Evolutionary conservation across 345 rosid genomes (phyloP).

Genomic region (Arabidopsis thaliana): DNA sequence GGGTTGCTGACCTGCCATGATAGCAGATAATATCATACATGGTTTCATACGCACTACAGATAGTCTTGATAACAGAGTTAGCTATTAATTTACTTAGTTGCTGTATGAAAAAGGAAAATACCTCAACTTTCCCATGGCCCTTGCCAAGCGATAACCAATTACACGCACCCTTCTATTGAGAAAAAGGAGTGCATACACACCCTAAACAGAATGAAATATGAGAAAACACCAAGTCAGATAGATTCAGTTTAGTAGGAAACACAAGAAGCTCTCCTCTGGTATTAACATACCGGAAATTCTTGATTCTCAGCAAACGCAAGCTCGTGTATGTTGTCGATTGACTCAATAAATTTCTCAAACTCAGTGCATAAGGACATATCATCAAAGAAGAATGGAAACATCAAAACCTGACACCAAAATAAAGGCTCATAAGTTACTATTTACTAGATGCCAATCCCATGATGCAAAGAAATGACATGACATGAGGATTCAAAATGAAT

Average conservation of each 20-base stretch:
- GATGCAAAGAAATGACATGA: constrained; percentile 4
- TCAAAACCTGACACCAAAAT: constrained; percentile 72
- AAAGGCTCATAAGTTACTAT: constrained; percentile 21
- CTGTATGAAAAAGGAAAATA: constrained; percentile 41
- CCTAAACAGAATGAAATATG: constrained; percentile 52
- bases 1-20: constrained; percentile 71
- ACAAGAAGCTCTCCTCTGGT: constrained; percentile 18
- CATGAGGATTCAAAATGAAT: constrained; percentile 20
- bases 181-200: constrained; percentile 88
- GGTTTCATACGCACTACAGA: constrained; percentile 12
- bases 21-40: constrained; percentile 38
- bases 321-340: constrained; percentile 90
- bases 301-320: constrained; percentile 88
- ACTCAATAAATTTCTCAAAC: constrained; percentile 86
- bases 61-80: constrained; percentile 11
- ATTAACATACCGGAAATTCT: constrained; percentile 78
- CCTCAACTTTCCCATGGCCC: constrained; percentile 93
- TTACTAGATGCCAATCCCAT: constrained; percentile 10
- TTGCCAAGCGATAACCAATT: constrained; percentile 84
- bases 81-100: constrained; percentile 8
- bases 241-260: constrained; percentile 19
- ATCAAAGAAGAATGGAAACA: constrained; percentile 88
- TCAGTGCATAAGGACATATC: constrained; percentile 74
- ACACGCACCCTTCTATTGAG: constrained; percentile 88
- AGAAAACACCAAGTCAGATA: constrained; percentile 38